Base-by-base conservation (phyloP, 208 protist genomes). In the Acanthamoeba healyi region DNA sequence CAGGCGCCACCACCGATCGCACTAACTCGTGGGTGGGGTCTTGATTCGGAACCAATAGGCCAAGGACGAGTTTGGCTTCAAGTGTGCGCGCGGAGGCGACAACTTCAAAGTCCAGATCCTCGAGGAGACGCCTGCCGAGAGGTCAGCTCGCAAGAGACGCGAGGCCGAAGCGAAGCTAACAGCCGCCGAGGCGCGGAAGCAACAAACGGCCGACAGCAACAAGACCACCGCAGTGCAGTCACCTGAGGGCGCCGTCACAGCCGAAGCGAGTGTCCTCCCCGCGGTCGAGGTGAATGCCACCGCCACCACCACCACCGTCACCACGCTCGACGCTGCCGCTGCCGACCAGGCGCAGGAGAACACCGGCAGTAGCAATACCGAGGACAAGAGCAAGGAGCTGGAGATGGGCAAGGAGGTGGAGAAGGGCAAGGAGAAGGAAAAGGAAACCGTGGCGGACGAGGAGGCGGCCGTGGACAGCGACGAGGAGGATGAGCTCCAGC, bases 1-100 rank as follows among this genome's bases (percentile, higher is more conserved):
- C 54, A 61, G 15, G 54, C 22, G 54, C 54, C 22, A 22, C 12
- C 54, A 22, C 22, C 12, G 54, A 61, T 12, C 15, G 54, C 54
- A 61, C 22, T n/a, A n/a, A n/a, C n/a, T n/a, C n/a, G n/a, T n/a
- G n/a, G n/a, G n/a, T n/a, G n/a, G n/a, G n/a, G n/a, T n/a, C n/a
- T n/a, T n/a, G n/a, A n/a, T n/a, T n/a, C n/a, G n/a, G n/a, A n/a
- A n/a, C n/a, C n/a, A n/a, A 26, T 36, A 87, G 49, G 79, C 79
- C 46, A 34, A 61, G 4, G 79, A 87, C 46, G 79, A 87, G 79
- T 87, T 87, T 58, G 79, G 79, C 44, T 61, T 61, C 36, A 87
- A 29, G 38, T 63, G 79, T 44, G 22, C 49, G 6, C 79, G 79
- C 2, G 46, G 46, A 0, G 49, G 49, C 79, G 46, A 87, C 4